phyloP scores from a whole-genome alignment of 805 yeast species.

The Nakazawaea anatomiae region DNA sequence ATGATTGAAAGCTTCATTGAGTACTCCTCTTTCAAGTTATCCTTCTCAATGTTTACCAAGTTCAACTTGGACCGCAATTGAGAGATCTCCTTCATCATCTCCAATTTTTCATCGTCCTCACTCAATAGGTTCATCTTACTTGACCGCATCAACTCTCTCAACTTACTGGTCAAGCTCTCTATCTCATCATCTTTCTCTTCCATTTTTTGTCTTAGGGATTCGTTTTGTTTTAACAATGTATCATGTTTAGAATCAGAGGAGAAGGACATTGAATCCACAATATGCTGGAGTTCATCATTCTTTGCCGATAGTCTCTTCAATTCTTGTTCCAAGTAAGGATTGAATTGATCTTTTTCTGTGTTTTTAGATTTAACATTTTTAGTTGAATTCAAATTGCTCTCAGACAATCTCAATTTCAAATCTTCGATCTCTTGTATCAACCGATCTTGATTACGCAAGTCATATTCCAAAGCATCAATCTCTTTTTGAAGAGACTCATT shows the following conservation, averaged over 20 bases:
- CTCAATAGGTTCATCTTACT: conserved; percentile 19
- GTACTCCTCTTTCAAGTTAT: conserved; percentile 27
- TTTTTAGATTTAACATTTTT: no score
- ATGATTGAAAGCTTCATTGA: conserved; percentile 29
- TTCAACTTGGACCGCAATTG: conserved; percentile 33
- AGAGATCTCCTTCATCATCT: conserved; percentile 28
- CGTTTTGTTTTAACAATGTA: conserved; percentile 18
- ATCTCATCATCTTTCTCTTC: conserved; percentile 31
- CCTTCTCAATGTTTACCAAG: conserved; percentile 31
- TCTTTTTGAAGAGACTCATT: conserved; percentile 21
- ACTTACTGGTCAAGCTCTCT: conserved; percentile 25
- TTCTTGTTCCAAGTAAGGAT: conserved; percentile 29
- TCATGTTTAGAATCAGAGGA: conserved; percentile 15
- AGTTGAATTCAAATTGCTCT: no score
- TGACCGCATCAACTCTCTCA: conserved; percentile 25
- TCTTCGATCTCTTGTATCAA: conserved; percentile 27
- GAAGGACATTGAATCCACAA: conserved; percentile 18
- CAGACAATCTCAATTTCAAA: conserved; percentile 20
- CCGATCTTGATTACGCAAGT: conserved; percentile 24
- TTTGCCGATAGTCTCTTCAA: conserved; percentile 30
- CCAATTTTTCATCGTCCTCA: conserved; percentile 30
- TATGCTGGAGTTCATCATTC: conserved; percentile 26
- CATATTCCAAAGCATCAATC: conserved; percentile 9
- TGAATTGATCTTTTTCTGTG: conserved; percentile 6
- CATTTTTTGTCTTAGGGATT: conserved; percentile 17